Base-by-base conservation (phyloP, 2,329 filamentous ascomycete genomes). In the Salinomyces thailandicus region DNA sequence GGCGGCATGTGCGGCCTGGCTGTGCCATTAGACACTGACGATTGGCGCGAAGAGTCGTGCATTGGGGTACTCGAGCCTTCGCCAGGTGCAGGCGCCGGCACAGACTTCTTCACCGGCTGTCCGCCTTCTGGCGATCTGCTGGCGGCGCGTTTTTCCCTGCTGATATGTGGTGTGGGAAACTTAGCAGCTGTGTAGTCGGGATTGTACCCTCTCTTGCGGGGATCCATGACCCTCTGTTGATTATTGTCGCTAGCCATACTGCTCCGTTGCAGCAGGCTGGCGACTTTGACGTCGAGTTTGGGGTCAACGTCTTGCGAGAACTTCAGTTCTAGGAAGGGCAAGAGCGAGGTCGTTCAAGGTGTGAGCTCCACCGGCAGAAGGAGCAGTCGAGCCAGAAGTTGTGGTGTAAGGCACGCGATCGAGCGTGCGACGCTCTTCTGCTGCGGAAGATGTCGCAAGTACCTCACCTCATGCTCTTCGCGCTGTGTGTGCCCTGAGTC, bases 91-190 rank as follows among this genome's bases (percentile, higher is more conserved):
- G 27, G n/a, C 33, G 27, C 33, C 5, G 8, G 20, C 17, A 16
- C 9, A n/a, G n/a, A n/a, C n/a, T n/a, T n/a, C 33, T 44, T 42
- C 9, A n/a, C n/a, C 11, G 28, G 16, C 19, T 15, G 16, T 9
- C 9, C 35, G 22, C 26, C 29, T 27, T 37, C 38, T 12, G 41
- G 41, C 11, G 41, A 44, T 5, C 29, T 19, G 28, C 41, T 44
- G 11, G 35, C 32, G n/a, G 7, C 15, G 12, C 42, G 33, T 31
- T 44, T 44, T n/a, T n/a, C n/a, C n/a, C n/a, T n/a, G n/a, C n/a
- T n/a, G n/a, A n/a, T n/a, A n/a, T n/a, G n/a, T n/a, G n/a, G n/a
- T n/a, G n/a, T n/a, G n/a, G n/a, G n/a, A n/a, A n/a, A n/a, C n/a
- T n/a, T n/a, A n/a, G n/a, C n/a, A n/a, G 13, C 17, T n/a, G 22